Evolutionary conservation across 441 rosid species (phyloP).

Genomic region (Populus hybrid): DNA sequence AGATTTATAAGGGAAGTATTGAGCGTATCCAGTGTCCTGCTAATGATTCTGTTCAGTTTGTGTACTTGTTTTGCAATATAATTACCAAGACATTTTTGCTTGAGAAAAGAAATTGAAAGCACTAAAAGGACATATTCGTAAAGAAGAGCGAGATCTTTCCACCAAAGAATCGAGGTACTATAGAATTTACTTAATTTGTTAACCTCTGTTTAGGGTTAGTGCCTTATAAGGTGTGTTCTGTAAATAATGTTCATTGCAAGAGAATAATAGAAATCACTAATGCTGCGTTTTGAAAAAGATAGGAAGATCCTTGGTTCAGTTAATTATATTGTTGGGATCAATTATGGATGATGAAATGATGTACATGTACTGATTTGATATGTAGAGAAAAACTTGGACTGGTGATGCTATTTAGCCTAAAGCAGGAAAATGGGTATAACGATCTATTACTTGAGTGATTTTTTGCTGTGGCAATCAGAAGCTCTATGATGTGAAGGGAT

Average conservation of each 20-base stretch:
- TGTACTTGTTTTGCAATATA: constrained; percentile 90
- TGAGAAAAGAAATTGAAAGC: constrained; percentile 59
- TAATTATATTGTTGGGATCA: no score
- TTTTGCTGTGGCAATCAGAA: not conserved
- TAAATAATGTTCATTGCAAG: no score
- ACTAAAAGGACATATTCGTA: constrained; percentile 26
- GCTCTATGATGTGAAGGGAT: not conserved
- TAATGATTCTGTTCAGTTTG: constrained; percentile 89
- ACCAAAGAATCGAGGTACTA: constrained; percentile 22
- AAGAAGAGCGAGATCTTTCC: constrained; percentile 24
- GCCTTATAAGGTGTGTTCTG: no score
- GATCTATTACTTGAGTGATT: not conserved
- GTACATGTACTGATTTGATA: no score
- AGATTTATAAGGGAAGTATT: constrained; percentile 59
- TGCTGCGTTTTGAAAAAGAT: no score
- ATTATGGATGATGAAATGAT: no score
- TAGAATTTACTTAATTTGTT: not conserved
- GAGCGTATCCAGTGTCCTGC: constrained; percentile 95
- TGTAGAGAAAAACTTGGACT: no score
- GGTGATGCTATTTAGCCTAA: no score
- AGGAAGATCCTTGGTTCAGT: no score
- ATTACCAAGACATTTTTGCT: constrained; percentile 78
- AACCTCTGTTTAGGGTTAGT: no score
- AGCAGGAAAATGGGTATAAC: not conserved
- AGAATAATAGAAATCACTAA: no score